Evolutionary conservation across 2,329 filamentous ascomycete genomes (phyloP).

Genomic region (Fusarium liriodendri): DNA sequence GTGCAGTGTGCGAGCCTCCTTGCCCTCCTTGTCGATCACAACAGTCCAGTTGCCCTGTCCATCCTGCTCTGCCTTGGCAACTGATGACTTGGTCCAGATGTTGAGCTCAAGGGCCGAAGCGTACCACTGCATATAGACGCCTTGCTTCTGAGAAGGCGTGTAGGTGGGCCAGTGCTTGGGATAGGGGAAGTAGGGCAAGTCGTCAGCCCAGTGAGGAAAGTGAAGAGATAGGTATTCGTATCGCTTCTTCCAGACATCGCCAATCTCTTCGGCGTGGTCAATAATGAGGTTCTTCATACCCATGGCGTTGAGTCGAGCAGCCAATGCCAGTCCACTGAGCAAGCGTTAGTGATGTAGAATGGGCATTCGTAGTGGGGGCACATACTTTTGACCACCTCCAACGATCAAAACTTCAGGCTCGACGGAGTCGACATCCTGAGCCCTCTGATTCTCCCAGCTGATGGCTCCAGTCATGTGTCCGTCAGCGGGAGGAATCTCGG

Average conservation of each 20-base stretch:
- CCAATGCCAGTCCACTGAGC: constrained; percentile 52
- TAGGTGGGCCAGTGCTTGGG: constrained; percentile 73
- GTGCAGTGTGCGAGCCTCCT: constrained; percentile 19
- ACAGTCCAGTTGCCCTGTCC: constrained; percentile 65
- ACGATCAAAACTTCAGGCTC: constrained; percentile 67
- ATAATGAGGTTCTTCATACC: constrained; percentile 57
- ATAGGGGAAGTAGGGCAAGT: constrained; percentile 71
- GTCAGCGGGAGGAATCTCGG: constrained; percentile 43
- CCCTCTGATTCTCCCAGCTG: constrained; percentile 48
- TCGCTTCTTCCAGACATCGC: constrained; percentile 70
- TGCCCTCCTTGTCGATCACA: constrained; percentile 47
- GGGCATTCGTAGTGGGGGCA: neutral
- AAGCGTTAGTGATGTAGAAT: neutral
- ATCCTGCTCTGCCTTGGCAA: constrained; percentile 43
- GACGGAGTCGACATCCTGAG: constrained; percentile 38
- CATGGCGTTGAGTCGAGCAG: constrained; percentile 60
- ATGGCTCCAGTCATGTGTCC: constrained; percentile 49
- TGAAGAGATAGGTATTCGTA: constrained; percentile 70
- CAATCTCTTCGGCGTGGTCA: constrained; percentile 52
- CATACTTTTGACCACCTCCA: constrained; percentile 51
- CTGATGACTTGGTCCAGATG: constrained; percentile 62
- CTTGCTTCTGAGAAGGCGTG: constrained; percentile 75
- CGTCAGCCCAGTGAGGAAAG: constrained; percentile 69
- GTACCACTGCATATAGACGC: constrained; percentile 72
- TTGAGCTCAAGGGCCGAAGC: constrained; percentile 72